Evolutionary conservation across 441 rosid genomes (phyloP).

Genomic region (Populus hybrid): DNA sequence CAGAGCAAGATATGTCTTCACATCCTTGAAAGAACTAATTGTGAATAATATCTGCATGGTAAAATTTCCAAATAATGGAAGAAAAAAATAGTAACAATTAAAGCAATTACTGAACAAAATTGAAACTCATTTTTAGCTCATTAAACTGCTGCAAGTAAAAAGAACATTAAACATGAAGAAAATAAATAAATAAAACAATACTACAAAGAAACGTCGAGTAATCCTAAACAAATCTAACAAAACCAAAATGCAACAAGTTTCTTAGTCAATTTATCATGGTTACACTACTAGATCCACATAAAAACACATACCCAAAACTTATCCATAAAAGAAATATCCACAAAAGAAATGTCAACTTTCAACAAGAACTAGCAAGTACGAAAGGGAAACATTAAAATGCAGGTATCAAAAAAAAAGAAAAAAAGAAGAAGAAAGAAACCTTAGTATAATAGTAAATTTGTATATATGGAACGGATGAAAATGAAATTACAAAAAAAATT

Average conservation of each 20-base stretch:
- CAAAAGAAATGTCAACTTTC: neutral
- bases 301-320: neutral
- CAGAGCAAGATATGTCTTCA: neutral
- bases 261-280: neutral
- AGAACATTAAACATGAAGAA: neutral
- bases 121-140: neutral
- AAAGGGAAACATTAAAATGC: conserved; percentile 5
- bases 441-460: neutral
- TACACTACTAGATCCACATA: conserved; percentile 15
- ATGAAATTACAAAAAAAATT: neutral
- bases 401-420: neutral
- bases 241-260: neutral
- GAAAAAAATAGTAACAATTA: neutral
- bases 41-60: neutral
- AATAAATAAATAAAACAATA: neutral
- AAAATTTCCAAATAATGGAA: neutral
- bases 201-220: neutral
- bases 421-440: neutral
- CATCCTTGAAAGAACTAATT: conserved; percentile 3
- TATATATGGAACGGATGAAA: neutral
- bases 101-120: neutral
- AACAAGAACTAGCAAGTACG: neutral
- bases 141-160: neutral
- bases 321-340: neutral
- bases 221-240: conserved; percentile 6